These are phyloP conservation scores for Hypericum androsaemum DNA, from an alignment of 345 rosid species.

Conservation along the genomic window DNA sequence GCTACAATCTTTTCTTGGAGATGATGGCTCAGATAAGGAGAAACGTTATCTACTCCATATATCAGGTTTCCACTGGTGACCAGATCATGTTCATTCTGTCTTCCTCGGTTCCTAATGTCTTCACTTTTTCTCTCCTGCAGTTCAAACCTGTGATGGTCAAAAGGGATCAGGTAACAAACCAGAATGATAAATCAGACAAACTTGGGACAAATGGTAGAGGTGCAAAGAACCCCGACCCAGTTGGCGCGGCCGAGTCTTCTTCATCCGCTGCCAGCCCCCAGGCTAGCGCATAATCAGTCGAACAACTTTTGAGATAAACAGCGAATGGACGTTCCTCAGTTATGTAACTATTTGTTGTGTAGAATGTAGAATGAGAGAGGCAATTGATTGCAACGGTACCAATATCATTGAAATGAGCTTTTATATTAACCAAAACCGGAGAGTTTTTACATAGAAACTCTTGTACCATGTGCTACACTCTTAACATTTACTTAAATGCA, in stretches of 20 bases:
- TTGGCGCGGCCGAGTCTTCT: conserved; percentile 45
- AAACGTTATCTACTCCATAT: conserved; percentile 89
- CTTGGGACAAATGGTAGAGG: conserved; percentile 38
- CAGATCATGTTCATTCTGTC: neutral
- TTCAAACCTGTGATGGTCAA: conserved; percentile 82
- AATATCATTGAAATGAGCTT: too few species aligned
- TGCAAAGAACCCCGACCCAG: conserved; percentile 25
- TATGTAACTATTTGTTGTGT: too few species aligned
- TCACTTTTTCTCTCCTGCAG: conserved; percentile 25
- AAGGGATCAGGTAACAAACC: conserved; percentile 44
- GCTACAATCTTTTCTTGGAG: conserved; percentile 86
- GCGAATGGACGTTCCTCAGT: too few species aligned
- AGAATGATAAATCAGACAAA: conserved; percentile 38
- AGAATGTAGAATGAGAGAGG: too few species aligned
- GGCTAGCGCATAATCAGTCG: conserved; percentile 20
- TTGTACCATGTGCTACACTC: too few species aligned
- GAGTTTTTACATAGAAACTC: too few species aligned
- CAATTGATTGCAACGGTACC: too few species aligned
- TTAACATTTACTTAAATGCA: too few species aligned
- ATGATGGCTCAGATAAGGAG: conserved; percentile 99
- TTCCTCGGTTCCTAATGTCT: neutral
- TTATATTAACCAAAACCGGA: too few species aligned
- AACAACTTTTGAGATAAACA: too few species aligned
- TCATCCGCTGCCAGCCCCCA: conserved; percentile 36
- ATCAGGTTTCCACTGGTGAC: conserved; percentile 51